Evolutionary conservation across 495 filamentous ascomycete genomes (phyloP).

Genomic region (Lophiostoma macrostomum): DNA sequence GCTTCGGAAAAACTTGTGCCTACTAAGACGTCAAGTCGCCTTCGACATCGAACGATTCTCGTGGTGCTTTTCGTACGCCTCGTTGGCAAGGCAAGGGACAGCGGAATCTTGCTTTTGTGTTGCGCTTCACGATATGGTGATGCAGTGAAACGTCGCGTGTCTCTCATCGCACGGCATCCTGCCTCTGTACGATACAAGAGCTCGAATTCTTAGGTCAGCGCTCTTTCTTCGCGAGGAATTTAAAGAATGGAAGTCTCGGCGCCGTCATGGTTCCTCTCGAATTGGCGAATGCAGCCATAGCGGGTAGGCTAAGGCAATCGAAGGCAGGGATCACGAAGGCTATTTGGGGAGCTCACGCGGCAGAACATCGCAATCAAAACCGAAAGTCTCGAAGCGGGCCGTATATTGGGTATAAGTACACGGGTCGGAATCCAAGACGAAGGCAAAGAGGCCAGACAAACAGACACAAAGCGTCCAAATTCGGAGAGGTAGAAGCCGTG

Average conservation of each 20-base stretch:
- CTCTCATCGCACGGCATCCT: not conserved
- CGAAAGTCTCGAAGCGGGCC: not conserved
- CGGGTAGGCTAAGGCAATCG: too few relatives aligned
- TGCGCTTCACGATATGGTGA: not conserved
- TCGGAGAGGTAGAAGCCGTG: not conserved
- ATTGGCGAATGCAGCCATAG: not conserved
- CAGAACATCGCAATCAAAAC: constrained; percentile 18
- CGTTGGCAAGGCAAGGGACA: constrained; percentile 11
- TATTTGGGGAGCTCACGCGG: too few relatives aligned
- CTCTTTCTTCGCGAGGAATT: too few relatives aligned
- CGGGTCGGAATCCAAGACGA: not conserved
- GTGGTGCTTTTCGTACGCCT: constrained; percentile 19
- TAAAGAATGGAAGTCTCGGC: not conserved
- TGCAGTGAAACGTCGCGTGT: not conserved
- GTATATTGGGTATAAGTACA: constrained; percentile 1
- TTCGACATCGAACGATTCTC: constrained; percentile 2
- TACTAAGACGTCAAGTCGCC: too few relatives aligned
- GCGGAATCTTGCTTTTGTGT: not conserved
- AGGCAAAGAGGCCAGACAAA: not conserved
- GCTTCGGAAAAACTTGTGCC: too few relatives aligned
- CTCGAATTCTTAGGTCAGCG: too few relatives aligned
- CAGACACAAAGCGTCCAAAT: not conserved
- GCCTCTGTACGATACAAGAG: too few relatives aligned
- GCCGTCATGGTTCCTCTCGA: constrained; percentile 2
- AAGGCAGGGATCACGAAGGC: too few relatives aligned